Percentiles rank a stretch among this genome's conserved stretches.
Conservation (phyloP, 2,329 filamentous ascomycete genomes). For the Exophiala calicioides region DNA sequence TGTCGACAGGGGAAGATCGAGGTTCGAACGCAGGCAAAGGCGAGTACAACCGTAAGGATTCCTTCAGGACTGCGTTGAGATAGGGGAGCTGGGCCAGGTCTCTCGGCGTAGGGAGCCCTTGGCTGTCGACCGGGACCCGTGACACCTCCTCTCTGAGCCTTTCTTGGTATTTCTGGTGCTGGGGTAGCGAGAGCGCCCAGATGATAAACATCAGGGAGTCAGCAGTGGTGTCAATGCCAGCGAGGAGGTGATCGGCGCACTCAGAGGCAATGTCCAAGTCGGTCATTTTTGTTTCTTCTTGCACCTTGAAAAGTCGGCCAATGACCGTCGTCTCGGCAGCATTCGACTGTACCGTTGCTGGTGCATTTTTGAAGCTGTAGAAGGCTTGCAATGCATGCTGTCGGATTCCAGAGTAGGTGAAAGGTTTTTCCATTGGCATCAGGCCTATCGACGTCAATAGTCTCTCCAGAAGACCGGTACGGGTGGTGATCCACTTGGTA, state of each 20-base stretch:
- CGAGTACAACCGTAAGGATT: conserved; percentile 51
- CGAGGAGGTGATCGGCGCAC: conserved; percentile 55
- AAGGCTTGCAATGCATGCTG: conserved; percentile 44
- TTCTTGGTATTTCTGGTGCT: conserved; percentile 45
- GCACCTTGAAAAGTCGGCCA: conserved; percentile 27
- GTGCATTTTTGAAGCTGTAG: conserved; percentile 34
- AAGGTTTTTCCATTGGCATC: conserved; percentile 53
- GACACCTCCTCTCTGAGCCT: conserved; percentile 48
- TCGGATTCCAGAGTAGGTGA: conserved; percentile 55
- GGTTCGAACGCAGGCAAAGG: conserved; percentile 54
- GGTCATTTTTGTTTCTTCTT: conserved; percentile 36
- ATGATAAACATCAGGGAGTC: conserved; percentile 55
- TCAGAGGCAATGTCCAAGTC: conserved; percentile 56
- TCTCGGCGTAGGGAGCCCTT: conserved; percentile 40
- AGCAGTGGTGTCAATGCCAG: conserved; percentile 56
- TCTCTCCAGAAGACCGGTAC: conserved; percentile 41
- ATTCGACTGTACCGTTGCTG: conserved; percentile 31
- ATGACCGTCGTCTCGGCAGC: conserved; percentile 28
- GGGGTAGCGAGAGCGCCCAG: conserved; percentile 51
- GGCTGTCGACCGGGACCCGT: conserved; percentile 29
- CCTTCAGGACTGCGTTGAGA: conserved; percentile 52
- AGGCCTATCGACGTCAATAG: conserved; percentile 39
- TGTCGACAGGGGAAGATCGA: conserved; percentile 38
- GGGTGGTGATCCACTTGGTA: conserved; percentile 53
- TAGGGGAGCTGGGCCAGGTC: conserved; percentile 44